A percentile compares a stretch with the other conserved stretches of the same genome.
Conservation (phyloP, 257 asterid genomes). For the Handroanthus guayacan region DNA sequence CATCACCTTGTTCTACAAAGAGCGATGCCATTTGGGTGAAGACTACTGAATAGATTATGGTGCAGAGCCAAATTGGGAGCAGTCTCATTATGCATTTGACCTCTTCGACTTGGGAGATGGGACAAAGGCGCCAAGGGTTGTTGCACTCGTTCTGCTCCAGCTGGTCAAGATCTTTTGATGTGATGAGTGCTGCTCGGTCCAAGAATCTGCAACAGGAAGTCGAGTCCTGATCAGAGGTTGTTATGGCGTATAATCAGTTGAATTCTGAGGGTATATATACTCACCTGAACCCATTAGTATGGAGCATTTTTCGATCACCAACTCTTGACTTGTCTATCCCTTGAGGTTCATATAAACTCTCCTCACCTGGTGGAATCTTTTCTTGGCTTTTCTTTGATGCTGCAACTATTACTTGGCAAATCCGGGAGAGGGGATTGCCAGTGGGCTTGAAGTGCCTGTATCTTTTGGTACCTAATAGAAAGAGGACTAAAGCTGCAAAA, state of each 20-base stretch:
- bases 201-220: slow-evolving; percentile 54
- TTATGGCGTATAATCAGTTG: too few species aligned
- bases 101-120: slow-evolving; percentile 94
- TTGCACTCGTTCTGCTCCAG: slow-evolving; percentile 46
- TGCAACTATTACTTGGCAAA: slow-evolving; percentile 78
- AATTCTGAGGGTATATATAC: slow-evolving; percentile 8
- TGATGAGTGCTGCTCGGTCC: slow-evolving; percentile 80
- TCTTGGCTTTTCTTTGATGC: slow-evolving; percentile 65
- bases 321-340: slow-evolving; percentile 37
- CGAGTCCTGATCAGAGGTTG: too few species aligned
- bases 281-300: slow-evolving; percentile 87
- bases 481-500: slow-evolving; percentile 68
- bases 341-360: slow-evolving; percentile 48
- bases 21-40: slow-evolving; percentile 98
- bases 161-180: slow-evolving; percentile 59
- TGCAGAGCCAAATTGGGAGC: slow-evolving; percentile 97
- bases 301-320: slow-evolving; percentile 72
- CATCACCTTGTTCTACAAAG: slow-evolving; percentile 95
- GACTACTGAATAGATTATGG: slow-evolving; percentile 88
- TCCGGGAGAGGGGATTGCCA: slow-evolving; percentile 86
- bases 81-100: slow-evolving; percentile 85
- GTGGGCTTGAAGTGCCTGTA: slow-evolving; percentile 80
- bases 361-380: slow-evolving; percentile 43
- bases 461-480: slow-evolving; percentile 70
- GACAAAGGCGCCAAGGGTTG: slow-evolving; percentile 82